Evolutionary conservation across 441 rosid species (phyloP).

Genomic region (Arabidopsis hybrid): DNA sequence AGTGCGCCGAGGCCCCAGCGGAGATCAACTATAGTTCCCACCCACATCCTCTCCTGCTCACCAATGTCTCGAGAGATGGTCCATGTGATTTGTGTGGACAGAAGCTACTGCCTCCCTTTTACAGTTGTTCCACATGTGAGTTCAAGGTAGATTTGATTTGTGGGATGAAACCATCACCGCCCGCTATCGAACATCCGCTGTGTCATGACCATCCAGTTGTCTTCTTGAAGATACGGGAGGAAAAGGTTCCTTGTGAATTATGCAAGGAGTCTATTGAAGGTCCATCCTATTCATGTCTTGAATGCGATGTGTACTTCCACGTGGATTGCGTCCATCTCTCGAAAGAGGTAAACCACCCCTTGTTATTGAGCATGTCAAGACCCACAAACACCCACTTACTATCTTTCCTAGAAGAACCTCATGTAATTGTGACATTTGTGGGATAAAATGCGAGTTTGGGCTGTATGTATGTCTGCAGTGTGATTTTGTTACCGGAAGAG

Average conservation of each 20-base stretch:
- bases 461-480: conserved; percentile 44
- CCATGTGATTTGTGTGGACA: conserved; percentile 21
- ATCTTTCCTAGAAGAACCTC: neutral
- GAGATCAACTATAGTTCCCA: conserved; percentile 7
- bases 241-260: neutral
- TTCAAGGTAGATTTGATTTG: conserved; percentile 11
- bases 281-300: conserved; percentile 5
- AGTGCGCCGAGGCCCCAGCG: conserved; percentile 6
- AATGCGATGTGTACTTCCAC: conserved; percentile 3
- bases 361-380: neutral
- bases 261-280: conserved; percentile 16
- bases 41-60: neutral
- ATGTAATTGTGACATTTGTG: conserved; percentile 30
- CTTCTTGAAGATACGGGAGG: conserved; percentile 8
- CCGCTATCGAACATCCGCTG: neutral
- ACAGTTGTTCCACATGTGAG: conserved; percentile 18
- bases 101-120: neutral
- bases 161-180: conserved; percentile 19
- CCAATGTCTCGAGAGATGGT: neutral
- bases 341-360: conserved; percentile 13
- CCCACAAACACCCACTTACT: conserved; percentile 30
- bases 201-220: conserved; percentile 29
- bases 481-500: neutral
- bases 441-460: accelerated
- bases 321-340: neutral